Conservation (phyloP, 192 early-diverging fungal genomes). For the Backusella macrospora region DNA sequence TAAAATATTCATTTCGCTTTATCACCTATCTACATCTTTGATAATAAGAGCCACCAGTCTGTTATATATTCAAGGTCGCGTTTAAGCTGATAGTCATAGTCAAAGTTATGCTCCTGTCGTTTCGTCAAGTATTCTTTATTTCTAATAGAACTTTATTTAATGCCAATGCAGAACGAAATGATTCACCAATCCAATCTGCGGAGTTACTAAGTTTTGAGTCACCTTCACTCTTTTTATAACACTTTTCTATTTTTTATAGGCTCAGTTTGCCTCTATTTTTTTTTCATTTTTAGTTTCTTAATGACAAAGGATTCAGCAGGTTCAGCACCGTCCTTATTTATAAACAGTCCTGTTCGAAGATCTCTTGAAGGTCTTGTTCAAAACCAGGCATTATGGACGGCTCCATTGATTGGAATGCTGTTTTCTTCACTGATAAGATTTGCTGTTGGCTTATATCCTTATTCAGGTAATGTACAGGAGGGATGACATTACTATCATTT, state of each 20-base stretch:
- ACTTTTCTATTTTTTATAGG: neutral
- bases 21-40: too few relatives aligned
- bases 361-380: constrained; percentile 37
- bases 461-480: constrained; percentile 62
- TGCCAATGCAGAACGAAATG: too few relatives aligned
- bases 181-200: too few relatives aligned
- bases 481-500: neutral
- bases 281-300: neutral
- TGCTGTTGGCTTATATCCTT: constrained; percentile 65
- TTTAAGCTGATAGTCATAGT: too few relatives aligned
- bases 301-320: constrained; percentile 7
- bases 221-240: neutral
- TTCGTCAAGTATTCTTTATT: too few relatives aligned
- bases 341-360: constrained; percentile 10
- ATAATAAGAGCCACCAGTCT: too few relatives aligned
- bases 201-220: too few relatives aligned
- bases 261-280: neutral
- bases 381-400: constrained; percentile 42
- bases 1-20: too few relatives aligned
- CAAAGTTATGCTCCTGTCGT: too few relatives aligned
- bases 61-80: too few relatives aligned
- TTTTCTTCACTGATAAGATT: constrained; percentile 66
- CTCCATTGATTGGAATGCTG: constrained; percentile 45
- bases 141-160: too few relatives aligned
- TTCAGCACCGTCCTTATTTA: constrained; percentile 21